These are phyloP conservation scores for Epithele typhae DNA, from an alignment of 768 basidiomycete genomes.

Conservation along the genomic window DNA sequence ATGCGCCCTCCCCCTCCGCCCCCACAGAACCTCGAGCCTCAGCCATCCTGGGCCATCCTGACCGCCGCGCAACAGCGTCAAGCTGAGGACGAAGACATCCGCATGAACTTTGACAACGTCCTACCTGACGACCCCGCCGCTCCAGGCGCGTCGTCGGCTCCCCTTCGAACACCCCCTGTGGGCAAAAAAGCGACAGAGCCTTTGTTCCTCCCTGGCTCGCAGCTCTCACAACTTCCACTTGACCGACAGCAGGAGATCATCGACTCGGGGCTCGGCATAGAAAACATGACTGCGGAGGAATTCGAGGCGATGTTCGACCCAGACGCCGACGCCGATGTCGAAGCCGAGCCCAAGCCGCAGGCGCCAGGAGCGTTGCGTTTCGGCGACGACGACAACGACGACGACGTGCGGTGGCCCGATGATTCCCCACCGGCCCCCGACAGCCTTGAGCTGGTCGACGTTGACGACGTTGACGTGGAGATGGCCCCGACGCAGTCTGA, in stretches of 20 bases:
- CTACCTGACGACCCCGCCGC: background rate
- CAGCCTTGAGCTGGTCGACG: conserved; percentile 23
- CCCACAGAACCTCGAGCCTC: conserved; percentile 1
- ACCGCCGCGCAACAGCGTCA: conserved; percentile 9
- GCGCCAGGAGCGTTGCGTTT: too few relatives aligned
- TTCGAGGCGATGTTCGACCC: conserved; percentile 55
- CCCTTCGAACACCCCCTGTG: too few relatives aligned
- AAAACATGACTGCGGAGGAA: conserved; percentile 61
- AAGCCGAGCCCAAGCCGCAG: conserved; percentile 14
- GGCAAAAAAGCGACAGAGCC: conserved; percentile 23
- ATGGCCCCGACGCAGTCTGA: conserved; percentile 25
- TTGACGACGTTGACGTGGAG: conserved; percentile 20
- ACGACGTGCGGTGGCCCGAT: background rate
- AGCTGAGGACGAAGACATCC: background rate
- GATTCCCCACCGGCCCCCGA: conserved; percentile 8
- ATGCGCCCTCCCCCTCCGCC: conserved; percentile 15
- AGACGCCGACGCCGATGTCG: conserved; percentile 51
- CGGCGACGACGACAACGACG: background rate
- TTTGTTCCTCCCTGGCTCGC: conserved; percentile 28
- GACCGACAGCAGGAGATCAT: conserved; percentile 49
- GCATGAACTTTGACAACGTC: background rate
- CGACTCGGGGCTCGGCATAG: conserved; percentile 62
- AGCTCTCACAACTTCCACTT: conserved; percentile 46
- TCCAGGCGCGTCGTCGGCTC: background rate
- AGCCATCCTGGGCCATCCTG: conserved; percentile 11